phyloP scores from a whole-genome alignment of 495 filamentous ascomycete genomes.

The Jackrogersella minutella region DNA sequence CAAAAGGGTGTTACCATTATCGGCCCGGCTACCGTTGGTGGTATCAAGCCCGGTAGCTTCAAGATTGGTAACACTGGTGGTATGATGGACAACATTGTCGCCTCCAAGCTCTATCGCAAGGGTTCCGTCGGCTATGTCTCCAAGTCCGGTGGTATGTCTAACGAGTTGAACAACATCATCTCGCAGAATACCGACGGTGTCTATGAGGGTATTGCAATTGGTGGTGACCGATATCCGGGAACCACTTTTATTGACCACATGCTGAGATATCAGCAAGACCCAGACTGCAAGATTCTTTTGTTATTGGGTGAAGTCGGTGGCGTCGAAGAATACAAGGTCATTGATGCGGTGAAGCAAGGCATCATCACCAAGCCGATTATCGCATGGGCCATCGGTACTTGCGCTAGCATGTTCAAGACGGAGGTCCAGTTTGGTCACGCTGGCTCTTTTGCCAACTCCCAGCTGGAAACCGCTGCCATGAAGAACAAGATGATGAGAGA shows the following conservation, averaged over 20 bases:
- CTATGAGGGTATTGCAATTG: conserved; percentile 98
- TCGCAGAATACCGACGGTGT: conserved; percentile 95
- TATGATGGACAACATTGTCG: conserved; percentile 99
- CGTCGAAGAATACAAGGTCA: conserved; percentile 99
- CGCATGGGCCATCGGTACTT: conserved; percentile 99
- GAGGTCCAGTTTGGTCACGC: conserved; percentile 99
- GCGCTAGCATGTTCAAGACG: conserved; percentile 99
- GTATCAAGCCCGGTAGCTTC: conserved; percentile 98
- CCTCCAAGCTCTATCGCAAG: conserved; percentile 99
- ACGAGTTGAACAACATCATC: conserved; percentile 99
- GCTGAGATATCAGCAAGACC: conserved; percentile 92
- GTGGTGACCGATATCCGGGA: conserved; percentile 97
- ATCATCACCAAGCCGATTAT: conserved; percentile 97
- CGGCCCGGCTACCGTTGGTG: conserved; percentile 96
- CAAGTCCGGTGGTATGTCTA: conserved; percentile 99
- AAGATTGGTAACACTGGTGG: conserved; percentile 99
- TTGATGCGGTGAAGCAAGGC: conserved; percentile 95
- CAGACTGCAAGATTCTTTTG: conserved; percentile 95
- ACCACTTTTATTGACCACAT: conserved; percentile 99
- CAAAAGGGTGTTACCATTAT: conserved; percentile 99
- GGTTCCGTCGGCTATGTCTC: conserved; percentile 99
- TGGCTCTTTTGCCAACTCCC: conserved; percentile 97
- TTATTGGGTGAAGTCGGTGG: conserved; percentile 98
- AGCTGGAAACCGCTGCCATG: conserved; percentile 92
- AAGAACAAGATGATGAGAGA: conserved; percentile 98